These are phyloP conservation scores for Hymenoscyphus fraxineus DNA, from an alignment of 2,329 filamentous ascomycete genomes.

Conservation along the genomic window DNA sequence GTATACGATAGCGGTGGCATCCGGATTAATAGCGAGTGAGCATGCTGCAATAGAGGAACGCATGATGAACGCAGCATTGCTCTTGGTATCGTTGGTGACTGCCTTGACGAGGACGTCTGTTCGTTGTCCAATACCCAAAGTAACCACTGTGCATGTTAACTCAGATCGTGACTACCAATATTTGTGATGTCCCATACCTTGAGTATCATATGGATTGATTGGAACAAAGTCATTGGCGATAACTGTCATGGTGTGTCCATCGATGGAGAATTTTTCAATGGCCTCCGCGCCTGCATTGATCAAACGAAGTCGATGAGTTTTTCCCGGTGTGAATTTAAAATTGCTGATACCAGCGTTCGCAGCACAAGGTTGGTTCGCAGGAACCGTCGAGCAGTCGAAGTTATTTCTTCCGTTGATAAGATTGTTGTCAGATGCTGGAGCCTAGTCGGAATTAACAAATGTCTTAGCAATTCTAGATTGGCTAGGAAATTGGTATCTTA, in stretches of 20 bases:
- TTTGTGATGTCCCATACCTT: constrained; percentile 9
- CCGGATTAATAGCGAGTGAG: constrained; percentile 43
- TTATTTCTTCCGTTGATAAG: constrained; percentile 28
- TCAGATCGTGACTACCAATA: not conserved
- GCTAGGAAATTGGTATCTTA: not conserved
- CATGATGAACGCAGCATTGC: constrained; percentile 47
- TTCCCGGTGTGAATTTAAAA: constrained; percentile 35
- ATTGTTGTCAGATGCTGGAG: constrained; percentile 19
- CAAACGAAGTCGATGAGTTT: constrained; percentile 43
- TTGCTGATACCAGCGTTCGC: constrained; percentile 24
- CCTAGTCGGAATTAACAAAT: constrained; percentile 3
- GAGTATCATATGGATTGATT: constrained; percentile 16
- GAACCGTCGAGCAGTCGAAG: constrained; percentile 15
- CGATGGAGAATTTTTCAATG: constrained; percentile 44
- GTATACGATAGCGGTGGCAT: constrained; percentile 59
- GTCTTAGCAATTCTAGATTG: not conserved
- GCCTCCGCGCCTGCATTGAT: constrained; percentile 43
- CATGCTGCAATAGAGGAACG: constrained; percentile 47
- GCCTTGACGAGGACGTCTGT: constrained; percentile 42
- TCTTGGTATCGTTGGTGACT: constrained; percentile 36
- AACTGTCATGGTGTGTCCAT: constrained; percentile 52
- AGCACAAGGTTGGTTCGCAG: constrained; percentile 12
- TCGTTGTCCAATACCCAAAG: constrained; percentile 54
- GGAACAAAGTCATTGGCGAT: constrained; percentile 62
- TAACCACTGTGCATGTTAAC: constrained; percentile 40